Percentiles rank a stretch among this genome's conserved stretches.
These are phyloP conservation scores for Cyberlindnera mississippiensis DNA, from an alignment of 805 yeast species.

Conservation along the genomic window DNA sequence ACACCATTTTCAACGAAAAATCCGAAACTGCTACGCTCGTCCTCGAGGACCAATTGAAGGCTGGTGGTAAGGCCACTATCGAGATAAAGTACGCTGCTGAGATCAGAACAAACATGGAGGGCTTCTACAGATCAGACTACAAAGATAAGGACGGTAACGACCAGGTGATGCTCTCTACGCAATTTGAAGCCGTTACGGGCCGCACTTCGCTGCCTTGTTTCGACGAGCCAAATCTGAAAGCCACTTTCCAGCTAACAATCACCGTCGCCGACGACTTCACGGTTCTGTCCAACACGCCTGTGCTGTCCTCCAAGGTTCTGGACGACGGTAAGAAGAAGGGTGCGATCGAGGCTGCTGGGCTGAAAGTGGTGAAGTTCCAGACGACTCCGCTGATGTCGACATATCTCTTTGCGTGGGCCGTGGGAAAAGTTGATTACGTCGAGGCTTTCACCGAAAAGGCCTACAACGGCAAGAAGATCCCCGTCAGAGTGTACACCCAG, in stretches of 20 bases:
- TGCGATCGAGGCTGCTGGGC: conserved; percentile 32
- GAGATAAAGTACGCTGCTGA: conserved; percentile 51
- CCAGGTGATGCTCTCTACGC: conserved; percentile 74
- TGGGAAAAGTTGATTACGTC: conserved; percentile 72
- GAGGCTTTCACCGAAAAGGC: conserved; percentile 38
- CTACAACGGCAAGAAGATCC: conserved; percentile 57
- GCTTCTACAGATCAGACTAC: conserved; percentile 72
- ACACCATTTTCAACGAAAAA: conserved; percentile 42
- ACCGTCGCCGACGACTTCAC: conserved; percentile 53
- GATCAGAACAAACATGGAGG: conserved; percentile 72
- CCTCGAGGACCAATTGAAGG: conserved; percentile 42
- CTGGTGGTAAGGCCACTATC: conserved; percentile 37
- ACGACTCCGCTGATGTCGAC: conserved; percentile 81
- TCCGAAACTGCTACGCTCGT: conserved; percentile 59
- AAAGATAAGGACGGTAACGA: conserved; percentile 53
- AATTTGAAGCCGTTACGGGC: conserved; percentile 82
- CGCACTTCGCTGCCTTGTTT: conserved; percentile 82
- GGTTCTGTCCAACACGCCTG: conserved; percentile 66
- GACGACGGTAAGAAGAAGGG: conserved; percentile 46
- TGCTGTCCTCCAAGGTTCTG: conserved; percentile 41
- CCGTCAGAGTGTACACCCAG: conserved; percentile 79
- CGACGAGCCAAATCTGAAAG: conserved; percentile 80
- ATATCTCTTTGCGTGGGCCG: conserved; percentile 75
- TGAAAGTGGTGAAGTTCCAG: conserved; percentile 43
- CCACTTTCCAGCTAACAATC: conserved; percentile 61